A percentile compares a stretch with the other conserved stretches of the same genome.
phyloP scores from a whole-genome alignment of 1,284 basidiomycete genomes.

The Leccinum angustisporum region DNA sequence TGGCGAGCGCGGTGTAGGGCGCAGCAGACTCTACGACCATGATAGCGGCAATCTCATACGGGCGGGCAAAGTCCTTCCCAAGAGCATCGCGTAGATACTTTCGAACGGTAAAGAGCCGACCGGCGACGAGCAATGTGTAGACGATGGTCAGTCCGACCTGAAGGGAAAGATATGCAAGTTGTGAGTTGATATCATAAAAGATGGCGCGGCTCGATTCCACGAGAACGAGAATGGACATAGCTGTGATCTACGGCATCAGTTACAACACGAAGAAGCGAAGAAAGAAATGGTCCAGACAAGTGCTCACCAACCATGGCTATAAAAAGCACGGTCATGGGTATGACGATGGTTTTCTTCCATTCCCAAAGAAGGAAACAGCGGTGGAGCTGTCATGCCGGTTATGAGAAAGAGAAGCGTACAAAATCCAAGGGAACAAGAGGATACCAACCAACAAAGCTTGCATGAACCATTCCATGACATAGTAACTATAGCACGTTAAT shows the following conservation, averaged over 20 bases:
- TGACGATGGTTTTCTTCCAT: constrained; percentile 17
- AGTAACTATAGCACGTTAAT: constrained; percentile 17
- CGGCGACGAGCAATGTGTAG: constrained; percentile 32
- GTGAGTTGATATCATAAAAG: constrained; percentile 27
- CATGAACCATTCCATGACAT: constrained; percentile 27
- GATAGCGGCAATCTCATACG: constrained; percentile 18
- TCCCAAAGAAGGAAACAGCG: constrained; percentile 32
- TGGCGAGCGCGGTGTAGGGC: constrained; percentile 16
- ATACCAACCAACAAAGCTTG: constrained; percentile 22
- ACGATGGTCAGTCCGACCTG: constrained; percentile 31
- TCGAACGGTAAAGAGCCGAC: constrained; percentile 24
- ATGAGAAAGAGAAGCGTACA: constrained; percentile 4
- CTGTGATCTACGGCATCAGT: constrained; percentile 10
- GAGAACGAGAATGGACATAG: constrained; percentile 29
- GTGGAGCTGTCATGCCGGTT: constrained; percentile 19
- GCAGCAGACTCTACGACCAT: constrained; percentile 32
- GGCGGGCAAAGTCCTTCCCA: constrained; percentile 19
- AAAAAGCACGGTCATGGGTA: constrained; percentile 26
- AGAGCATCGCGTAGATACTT: constrained; percentile 17
- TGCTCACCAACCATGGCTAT: constrained; percentile 26
- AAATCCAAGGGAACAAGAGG: neutral
- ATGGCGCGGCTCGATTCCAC: constrained; percentile 17
- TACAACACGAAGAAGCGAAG: neutral
- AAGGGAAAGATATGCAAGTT: constrained; percentile 32
- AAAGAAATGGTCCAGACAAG: neutral